phyloP scores from a whole-genome alignment of 371 early-diverging fungal species.

The Furculomyces boomerangus region DNA sequence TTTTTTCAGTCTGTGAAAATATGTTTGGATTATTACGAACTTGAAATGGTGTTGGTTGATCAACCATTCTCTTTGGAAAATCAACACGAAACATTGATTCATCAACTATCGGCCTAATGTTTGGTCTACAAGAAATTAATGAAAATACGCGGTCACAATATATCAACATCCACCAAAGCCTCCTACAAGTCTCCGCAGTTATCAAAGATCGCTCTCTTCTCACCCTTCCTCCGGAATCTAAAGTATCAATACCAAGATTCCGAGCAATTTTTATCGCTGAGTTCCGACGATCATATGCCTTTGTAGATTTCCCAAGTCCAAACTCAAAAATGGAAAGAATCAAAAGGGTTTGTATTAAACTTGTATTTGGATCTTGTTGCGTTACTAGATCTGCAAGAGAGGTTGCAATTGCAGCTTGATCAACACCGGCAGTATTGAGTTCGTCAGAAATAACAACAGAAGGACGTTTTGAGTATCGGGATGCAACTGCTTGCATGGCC shows the following conservation, averaged over 20 bases:
- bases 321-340: constrained; percentile 24
- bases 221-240: constrained; percentile 21
- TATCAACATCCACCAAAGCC: constrained; percentile 25
- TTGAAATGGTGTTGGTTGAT: constrained; percentile 3
- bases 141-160: constrained; percentile 24
- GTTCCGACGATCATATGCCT: constrained; percentile 21
- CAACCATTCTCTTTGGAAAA: constrained; percentile 20
- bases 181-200: constrained; percentile 24
- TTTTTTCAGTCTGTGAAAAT: not conserved
- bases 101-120: constrained; percentile 17
- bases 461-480: constrained; percentile 25
- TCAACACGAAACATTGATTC: constrained; percentile 21
- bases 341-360: constrained; percentile 24
- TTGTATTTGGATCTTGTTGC: constrained; percentile 24
- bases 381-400: constrained; percentile 24
- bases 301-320: constrained; percentile 19
- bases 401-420: constrained; percentile 23
- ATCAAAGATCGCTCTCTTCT: constrained; percentile 23
- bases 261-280: constrained; percentile 21
- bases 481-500: constrained; percentile 22
- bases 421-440: constrained; percentile 22
- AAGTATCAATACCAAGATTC: constrained; percentile 20
- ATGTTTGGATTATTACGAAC: not conserved
- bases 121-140: constrained; percentile 19
- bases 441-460: constrained; percentile 22